phyloP scores from a whole-genome alignment of 2,329 filamentous ascomycete species.

The Onygenales sp. region DNA sequence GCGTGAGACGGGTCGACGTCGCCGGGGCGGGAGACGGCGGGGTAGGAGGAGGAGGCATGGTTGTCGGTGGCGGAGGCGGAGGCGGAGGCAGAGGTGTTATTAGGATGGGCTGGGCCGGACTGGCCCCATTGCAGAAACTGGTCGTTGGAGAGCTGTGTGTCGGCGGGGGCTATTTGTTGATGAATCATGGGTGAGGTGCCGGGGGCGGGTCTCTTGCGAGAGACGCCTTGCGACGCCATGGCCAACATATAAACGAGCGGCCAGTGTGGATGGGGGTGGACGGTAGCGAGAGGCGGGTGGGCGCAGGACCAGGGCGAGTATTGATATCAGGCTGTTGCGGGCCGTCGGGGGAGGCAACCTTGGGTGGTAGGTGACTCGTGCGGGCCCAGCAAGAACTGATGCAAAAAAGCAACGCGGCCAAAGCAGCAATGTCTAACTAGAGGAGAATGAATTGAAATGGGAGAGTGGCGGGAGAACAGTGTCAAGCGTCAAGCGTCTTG shows the following conservation, averaged over 20 bases:
- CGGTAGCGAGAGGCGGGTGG: too few relatives aligned
- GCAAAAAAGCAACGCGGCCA: too few relatives aligned
- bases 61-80: constrained; percentile 17
- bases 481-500: too few relatives aligned
- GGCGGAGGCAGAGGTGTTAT: constrained; percentile 13
- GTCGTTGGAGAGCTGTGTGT: constrained; percentile 38
- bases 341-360: not conserved
- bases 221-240: constrained; percentile 35
- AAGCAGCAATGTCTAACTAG: too few relatives aligned
- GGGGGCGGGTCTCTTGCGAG: constrained; percentile 64
- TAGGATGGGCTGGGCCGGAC: constrained; percentile 20
- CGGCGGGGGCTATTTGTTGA: constrained; percentile 37
- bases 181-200: constrained; percentile 57
- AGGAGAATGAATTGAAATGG: too few relatives aligned
- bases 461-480: too few relatives aligned
- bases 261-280: not conserved
- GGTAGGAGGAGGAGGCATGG: constrained; percentile 2
- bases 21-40: constrained; percentile 22
- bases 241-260: not conserved
- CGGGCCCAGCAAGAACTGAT: too few relatives aligned
- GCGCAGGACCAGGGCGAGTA: not conserved
- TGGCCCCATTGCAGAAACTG: constrained; percentile 49
- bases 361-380: too few relatives aligned
- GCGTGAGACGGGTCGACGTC: constrained; percentile 41
- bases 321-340: not conserved